phyloP scores from a whole-genome alignment of 2,329 filamentous ascomycete genomes.

The Penicillium sp. region DNA sequence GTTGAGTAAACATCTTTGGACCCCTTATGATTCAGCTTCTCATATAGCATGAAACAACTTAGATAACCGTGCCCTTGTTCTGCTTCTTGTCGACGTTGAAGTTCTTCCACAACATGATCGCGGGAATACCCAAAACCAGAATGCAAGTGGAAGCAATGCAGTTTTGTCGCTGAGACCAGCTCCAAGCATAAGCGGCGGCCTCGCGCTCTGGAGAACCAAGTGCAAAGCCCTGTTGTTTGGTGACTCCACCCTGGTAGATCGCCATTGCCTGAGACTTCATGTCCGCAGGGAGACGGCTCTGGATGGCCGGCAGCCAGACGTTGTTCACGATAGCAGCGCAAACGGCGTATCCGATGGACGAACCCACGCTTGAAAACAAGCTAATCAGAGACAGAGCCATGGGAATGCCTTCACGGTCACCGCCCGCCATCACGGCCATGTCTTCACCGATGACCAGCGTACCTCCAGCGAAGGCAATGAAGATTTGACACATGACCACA shows the following conservation, averaged over 20 bases:
- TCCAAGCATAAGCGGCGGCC: background rate
- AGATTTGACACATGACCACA: conserved; percentile 56
- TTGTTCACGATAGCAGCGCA: background rate
- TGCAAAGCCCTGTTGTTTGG: background rate
- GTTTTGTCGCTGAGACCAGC: background rate
- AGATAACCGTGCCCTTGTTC: background rate
- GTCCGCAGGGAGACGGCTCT: background rate
- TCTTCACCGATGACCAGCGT: background rate
- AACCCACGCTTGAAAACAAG: background rate
- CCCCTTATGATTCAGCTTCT: too few relatives aligned
- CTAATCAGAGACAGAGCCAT: background rate
- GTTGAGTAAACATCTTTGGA: too few relatives aligned
- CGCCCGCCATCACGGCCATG: background rate
- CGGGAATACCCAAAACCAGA: background rate
- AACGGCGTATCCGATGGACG: background rate
- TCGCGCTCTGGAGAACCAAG: background rate
- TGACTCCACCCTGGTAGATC: background rate
- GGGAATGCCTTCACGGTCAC: background rate
- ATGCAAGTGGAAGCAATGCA: background rate
- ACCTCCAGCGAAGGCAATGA: conserved; percentile 47
- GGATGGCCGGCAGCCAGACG: background rate
- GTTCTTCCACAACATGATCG: background rate
- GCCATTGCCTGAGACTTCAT: background rate
- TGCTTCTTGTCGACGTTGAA: background rate
- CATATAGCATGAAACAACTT: background rate